Evolutionary conservation across 1,284 basidiomycete species (phyloP).

Genomic region (Heterobasidion irregulare): DNA sequence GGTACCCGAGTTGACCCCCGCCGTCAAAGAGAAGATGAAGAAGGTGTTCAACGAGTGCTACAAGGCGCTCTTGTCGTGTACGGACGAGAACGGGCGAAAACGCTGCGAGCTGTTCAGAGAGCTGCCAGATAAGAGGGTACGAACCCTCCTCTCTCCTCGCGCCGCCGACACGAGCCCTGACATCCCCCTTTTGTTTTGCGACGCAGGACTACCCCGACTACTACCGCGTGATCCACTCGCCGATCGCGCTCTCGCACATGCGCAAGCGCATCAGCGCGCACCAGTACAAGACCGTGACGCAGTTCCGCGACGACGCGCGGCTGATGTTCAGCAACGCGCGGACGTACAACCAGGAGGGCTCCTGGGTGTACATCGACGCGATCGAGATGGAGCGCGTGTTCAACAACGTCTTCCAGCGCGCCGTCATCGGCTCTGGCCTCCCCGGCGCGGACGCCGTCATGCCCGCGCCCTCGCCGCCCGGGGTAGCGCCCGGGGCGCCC

Average conservation of each 20-base stretch:
- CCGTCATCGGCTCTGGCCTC: constrained; percentile 57
- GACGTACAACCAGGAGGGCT: constrained; percentile 83
- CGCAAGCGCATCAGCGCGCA: constrained; percentile 73
- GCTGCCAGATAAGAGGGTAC: constrained; percentile 65
- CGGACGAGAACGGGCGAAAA: constrained; percentile 67
- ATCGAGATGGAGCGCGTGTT: constrained; percentile 88
- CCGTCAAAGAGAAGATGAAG: constrained; percentile 72
- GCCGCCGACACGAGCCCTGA: background rate
- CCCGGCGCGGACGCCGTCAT: constrained; percentile 51
- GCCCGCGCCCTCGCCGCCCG: constrained; percentile 30
- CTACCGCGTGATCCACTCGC: constrained; percentile 54
- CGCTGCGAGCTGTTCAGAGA: constrained; percentile 82
- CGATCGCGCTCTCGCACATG: constrained; percentile 85
- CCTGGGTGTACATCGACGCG: constrained; percentile 91
- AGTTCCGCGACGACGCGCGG: constrained; percentile 76
- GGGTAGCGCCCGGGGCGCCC: constrained; percentile 37
- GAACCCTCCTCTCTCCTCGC: constrained; percentile 14
- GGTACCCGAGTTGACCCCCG: constrained; percentile 37
- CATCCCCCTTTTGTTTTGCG: background rate
- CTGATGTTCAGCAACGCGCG: constrained; percentile 93
- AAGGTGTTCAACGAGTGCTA: constrained; percentile 78
- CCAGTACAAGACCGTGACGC: constrained; percentile 69
- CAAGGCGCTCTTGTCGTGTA: constrained; percentile 69
- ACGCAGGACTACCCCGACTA: constrained; percentile 85
- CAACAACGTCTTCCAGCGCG: constrained; percentile 50